These are phyloP conservation scores for Pseudogymnoascus sp. DNA, from an alignment of 2,329 filamentous ascomycete genomes.

Conservation along the genomic window DNA sequence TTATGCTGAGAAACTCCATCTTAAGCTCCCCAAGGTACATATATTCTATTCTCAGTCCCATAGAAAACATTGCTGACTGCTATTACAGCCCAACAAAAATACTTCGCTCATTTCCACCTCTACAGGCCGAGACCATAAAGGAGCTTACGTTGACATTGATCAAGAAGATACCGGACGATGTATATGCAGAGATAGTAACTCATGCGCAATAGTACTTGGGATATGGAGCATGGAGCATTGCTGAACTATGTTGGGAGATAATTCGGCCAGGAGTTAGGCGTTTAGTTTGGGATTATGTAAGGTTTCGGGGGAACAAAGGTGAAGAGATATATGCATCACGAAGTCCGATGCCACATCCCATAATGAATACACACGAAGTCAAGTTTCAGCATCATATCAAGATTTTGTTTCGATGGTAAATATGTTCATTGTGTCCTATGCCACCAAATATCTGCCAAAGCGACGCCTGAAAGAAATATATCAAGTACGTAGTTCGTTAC, in stretches of 20 bases:
- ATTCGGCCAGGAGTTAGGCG: background rate
- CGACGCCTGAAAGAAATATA: background rate
- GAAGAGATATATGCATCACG: background rate
- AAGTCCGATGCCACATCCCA: background rate
- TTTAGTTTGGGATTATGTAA: background rate
- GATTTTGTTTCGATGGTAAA: background rate
- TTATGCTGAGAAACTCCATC: slow-evolving; percentile 79
- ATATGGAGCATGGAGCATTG: background rate
- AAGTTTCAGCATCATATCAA: background rate
- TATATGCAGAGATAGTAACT: slow-evolving; percentile 82
- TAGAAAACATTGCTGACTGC: slow-evolving; percentile 20
- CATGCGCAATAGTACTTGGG: slow-evolving; percentile 60
- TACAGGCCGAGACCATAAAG: slow-evolving; percentile 79
- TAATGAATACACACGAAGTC: slow-evolving; percentile 1
- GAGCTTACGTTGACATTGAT: slow-evolving; percentile 79
- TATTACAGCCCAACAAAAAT: slow-evolving; percentile 75
- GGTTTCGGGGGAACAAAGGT: background rate
- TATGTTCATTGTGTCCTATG: background rate
- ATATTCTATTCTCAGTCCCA: background rate
- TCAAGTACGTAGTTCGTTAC: background rate
- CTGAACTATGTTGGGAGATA: background rate
- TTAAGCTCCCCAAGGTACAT: slow-evolving; percentile 74
- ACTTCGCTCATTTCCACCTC: slow-evolving; percentile 75
- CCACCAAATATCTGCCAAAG: background rate
- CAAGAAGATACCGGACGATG: slow-evolving; percentile 79